These are phyloP conservation scores for Nannochloropsis granulata DNA, from an alignment of 108 stramenopile species.

Conservation along the genomic window DNA sequence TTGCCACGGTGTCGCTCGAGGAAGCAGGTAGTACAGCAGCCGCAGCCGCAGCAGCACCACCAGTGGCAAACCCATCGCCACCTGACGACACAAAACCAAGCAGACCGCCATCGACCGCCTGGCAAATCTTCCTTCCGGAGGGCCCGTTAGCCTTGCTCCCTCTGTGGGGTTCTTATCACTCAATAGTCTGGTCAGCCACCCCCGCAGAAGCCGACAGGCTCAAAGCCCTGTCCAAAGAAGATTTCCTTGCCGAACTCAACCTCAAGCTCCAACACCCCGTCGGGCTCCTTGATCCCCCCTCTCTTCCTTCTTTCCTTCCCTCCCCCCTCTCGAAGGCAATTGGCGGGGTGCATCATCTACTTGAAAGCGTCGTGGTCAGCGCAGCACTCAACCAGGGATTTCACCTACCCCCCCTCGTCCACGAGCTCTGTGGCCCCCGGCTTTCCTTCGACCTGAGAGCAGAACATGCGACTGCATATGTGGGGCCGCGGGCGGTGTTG, in stretches of 20 bases:
- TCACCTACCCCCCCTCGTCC: not conserved
- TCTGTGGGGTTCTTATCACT: constrained; percentile 13
- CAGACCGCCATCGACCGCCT: constrained; percentile 15
- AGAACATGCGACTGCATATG: constrained; percentile 5
- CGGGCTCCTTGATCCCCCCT: not conserved
- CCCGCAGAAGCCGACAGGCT: constrained; percentile 15
- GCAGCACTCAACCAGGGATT: not conserved
- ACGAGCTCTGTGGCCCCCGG: not conserved
- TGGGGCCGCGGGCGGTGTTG: constrained; percentile 40
- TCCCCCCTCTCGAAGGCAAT: not conserved
- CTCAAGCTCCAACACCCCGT: not conserved
- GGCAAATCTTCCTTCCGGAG: constrained; percentile 33
- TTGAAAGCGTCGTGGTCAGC: not conserved
- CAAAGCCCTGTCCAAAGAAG: not conserved
- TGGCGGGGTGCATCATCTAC: not conserved
- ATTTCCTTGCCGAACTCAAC: constrained; percentile 13
- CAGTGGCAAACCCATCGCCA: not conserved
- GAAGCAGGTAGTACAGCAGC: not conserved
- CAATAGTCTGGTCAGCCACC: constrained; percentile 32
- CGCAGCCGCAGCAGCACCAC: not conserved
- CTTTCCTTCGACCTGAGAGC: constrained; percentile 9
- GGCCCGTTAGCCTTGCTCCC: constrained; percentile 41
- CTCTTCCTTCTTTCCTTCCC: not conserved
- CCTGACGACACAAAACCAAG: not conserved
- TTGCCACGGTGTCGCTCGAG: constrained; percentile 10